A percentile compares a stretch with the other conserved stretches of the same genome.
These are phyloP conservation scores for Boletellus emodensis DNA, from an alignment of 768 basidiomycete genomes.

Conservation along the genomic window DNA sequence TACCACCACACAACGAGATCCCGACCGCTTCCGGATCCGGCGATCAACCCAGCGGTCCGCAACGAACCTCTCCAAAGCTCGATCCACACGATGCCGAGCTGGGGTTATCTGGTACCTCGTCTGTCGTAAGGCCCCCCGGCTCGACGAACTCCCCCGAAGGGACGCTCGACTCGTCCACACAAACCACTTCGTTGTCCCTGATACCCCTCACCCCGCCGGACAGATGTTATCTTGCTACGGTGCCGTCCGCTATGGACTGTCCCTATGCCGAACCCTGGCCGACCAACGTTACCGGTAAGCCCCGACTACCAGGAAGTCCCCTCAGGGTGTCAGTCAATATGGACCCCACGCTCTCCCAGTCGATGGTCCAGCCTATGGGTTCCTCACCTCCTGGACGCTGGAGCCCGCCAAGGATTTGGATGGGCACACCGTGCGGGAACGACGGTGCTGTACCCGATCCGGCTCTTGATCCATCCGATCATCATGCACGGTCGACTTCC, in stretches of 20 bases:
- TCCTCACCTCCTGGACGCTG: constrained; percentile 13
- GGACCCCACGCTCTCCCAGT: neutral
- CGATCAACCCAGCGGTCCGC: constrained; percentile 1
- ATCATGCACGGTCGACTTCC: neutral
- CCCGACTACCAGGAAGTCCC: constrained; percentile 15
- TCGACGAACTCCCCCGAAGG: neutral
- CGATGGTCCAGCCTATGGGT: constrained; percentile 4
- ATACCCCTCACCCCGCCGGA: constrained; percentile 25
- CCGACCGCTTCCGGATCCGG: neutral
- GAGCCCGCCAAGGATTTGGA: constrained; percentile 20
- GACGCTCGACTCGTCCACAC: constrained; percentile 12
- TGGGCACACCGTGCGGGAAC: constrained; percentile 21
- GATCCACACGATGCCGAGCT: constrained; percentile 13
- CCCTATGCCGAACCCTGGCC: constrained; percentile 25
- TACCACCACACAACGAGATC: neutral
- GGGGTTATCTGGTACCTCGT: constrained; percentile 7
- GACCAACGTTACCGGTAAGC: neutral
- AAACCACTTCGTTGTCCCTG: constrained; percentile 7
- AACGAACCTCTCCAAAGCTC: constrained; percentile 20
- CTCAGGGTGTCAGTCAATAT: constrained; percentile 17
- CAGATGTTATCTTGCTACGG: constrained; percentile 17
- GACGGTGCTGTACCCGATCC: neutral
- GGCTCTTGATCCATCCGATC: constrained; percentile 1
- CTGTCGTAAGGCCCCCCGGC: neutral
- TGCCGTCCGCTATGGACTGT: constrained; percentile 16